Percentiles rank a stretch among this genome's conserved stretches.
Evolutionary conservation across 805 yeast genomes (phyloP).

Genomic region (Yarrowia porcina): DNA sequence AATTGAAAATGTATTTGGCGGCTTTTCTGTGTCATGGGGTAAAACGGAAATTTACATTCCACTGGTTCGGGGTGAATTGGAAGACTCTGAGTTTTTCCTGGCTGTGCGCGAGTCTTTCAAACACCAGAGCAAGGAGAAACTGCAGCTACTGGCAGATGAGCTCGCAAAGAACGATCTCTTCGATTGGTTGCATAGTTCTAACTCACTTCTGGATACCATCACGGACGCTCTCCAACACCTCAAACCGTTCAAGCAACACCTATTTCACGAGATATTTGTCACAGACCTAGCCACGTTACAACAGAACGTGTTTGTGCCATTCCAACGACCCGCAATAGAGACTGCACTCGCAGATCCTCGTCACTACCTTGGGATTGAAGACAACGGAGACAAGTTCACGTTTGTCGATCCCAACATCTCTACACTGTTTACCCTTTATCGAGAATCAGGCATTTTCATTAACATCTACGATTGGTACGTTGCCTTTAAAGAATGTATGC

Average conservation of each 20-base stretch:
- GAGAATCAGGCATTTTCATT: constrained; percentile 71
- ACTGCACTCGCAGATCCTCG: constrained; percentile 45
- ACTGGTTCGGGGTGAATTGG: background rate
- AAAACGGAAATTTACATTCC: constrained; percentile 2
- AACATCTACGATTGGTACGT: constrained; percentile 65
- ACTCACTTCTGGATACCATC: background rate
- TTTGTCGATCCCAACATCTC: constrained; percentile 48
- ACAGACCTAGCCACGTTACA: constrained; percentile 39
- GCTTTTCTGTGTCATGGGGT: background rate
- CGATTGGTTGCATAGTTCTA: background rate
- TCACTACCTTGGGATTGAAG: constrained; percentile 33
- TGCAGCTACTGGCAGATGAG: background rate
- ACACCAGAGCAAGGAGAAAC: background rate
- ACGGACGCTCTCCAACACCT: background rate
- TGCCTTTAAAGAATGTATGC: constrained; percentile 49
- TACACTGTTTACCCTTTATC: constrained; percentile 61
- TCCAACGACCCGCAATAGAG: constrained; percentile 43
- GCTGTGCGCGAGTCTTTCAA: background rate
- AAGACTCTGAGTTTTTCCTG: background rate
- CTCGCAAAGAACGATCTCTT: constrained; percentile 1
- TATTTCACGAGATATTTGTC: constrained; percentile 46
- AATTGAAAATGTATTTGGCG: background rate
- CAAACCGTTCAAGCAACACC: constrained; percentile 29
- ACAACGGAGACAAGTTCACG: constrained; percentile 35
- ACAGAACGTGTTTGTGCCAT: constrained; percentile 44